These are phyloP conservation scores for Nepenthes gracilis DNA, from an alignment of 148 eudicot species.

Conservation along the genomic window DNA sequence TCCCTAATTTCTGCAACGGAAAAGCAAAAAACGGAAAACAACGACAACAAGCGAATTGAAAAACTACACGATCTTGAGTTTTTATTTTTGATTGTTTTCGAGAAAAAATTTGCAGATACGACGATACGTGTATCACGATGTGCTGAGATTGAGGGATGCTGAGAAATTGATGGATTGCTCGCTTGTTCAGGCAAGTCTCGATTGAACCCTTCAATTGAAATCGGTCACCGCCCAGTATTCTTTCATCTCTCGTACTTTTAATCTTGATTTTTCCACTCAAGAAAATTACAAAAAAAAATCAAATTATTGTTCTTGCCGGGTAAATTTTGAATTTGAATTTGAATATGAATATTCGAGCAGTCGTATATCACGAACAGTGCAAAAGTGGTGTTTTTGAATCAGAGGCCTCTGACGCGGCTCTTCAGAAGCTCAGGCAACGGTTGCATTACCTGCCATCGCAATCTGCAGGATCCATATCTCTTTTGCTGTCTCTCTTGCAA, in stretches of 20 bases:
- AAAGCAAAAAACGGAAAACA: background rate
- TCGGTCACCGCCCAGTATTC: too few relatives aligned
- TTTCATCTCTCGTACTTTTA: too few relatives aligned
- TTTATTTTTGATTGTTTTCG: background rate
- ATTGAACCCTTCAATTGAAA: too few relatives aligned
- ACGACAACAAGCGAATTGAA: background rate
- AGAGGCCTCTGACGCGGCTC: slow-evolving; percentile 26
- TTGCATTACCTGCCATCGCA: slow-evolving; percentile 35
- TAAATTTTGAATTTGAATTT: background rate
- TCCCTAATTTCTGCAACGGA: background rate
- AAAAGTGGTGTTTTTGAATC: slow-evolving; percentile 37
- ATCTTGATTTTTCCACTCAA: too few relatives aligned
- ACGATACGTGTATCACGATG: slow-evolving; percentile 52
- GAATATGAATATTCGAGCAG: slow-evolving; percentile 10
- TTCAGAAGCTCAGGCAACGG: slow-evolving; percentile 18
- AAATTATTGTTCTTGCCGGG: too few relatives aligned
- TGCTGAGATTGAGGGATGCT: slow-evolving; percentile 29
- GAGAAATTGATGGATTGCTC: slow-evolving; percentile 31
- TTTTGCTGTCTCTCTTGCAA: slow-evolving; percentile 49
- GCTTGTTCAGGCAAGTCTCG: slow-evolving; percentile 26
- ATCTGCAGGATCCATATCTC: slow-evolving; percentile 26
- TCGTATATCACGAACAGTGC: slow-evolving; percentile 33
- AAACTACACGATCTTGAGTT: background rate
- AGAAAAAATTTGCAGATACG: slow-evolving; percentile 18
- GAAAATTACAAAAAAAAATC: too few relatives aligned